phyloP scores from a whole-genome alignment of 768 basidiomycete species.

The Termitomyces sp. region DNA sequence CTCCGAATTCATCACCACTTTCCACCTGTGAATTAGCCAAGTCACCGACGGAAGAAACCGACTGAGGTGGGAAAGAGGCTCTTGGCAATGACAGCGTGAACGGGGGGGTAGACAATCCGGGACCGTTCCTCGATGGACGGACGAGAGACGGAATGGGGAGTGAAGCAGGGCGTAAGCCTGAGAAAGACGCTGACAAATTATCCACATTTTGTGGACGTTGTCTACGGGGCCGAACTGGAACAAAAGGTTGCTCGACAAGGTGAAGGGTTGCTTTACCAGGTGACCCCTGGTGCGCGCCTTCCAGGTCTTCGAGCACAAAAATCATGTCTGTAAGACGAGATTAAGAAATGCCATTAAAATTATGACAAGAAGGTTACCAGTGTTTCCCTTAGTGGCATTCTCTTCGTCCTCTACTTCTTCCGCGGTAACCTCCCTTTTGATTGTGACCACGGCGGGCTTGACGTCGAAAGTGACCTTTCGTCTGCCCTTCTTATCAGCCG shows the following conservation, averaged over 20 bases:
- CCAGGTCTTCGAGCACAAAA: conserved; percentile 67
- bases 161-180: conserved; percentile 59
- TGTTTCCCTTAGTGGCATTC: conserved; percentile 24
- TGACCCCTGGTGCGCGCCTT: conserved; percentile 37
- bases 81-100: conserved; percentile 28
- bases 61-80: conserved; percentile 9
- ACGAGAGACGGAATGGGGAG: conserved; percentile 64
- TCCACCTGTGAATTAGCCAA: conserved; percentile 9
- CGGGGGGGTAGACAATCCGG: conserved; percentile 31
- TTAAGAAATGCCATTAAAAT: neutral
- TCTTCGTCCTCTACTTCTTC: conserved; percentile 27
- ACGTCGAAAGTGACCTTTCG: conserved; percentile 73
- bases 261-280: conserved; percentile 29
- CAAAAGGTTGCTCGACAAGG: conserved; percentile 35
- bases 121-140: conserved; percentile 37
- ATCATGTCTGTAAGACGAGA: conserved; percentile 45
- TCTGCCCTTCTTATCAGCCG: conserved; percentile 43
- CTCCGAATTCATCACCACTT: neutral
- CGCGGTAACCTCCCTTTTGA: conserved; percentile 31
- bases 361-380: conserved; percentile 35
- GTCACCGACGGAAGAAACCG: neutral
- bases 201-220: conserved; percentile 27
- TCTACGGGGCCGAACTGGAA: conserved; percentile 26
- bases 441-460: conserved; percentile 48
- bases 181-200: conserved; percentile 52